A percentile compares a stretch with the other conserved stretches of the same genome.
These are phyloP conservation scores for Stentor roeselii DNA, from an alignment of 73 alveolate genomes.

Conservation along the genomic window DNA sequence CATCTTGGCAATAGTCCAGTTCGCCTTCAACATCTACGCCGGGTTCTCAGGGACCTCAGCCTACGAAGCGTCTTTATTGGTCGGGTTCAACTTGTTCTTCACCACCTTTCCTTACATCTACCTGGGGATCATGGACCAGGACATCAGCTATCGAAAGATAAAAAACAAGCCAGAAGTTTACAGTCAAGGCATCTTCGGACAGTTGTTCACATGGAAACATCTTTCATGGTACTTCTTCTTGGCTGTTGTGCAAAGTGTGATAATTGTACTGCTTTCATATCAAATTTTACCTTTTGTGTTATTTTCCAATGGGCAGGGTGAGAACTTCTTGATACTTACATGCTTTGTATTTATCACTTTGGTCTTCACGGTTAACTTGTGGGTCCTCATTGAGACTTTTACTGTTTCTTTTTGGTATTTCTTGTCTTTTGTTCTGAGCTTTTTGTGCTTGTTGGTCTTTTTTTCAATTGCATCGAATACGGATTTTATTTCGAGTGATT, in stretches of 20 bases:
- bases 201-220: not conserved
- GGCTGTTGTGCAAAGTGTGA: not conserved
- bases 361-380: not conserved
- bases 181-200: not conserved
- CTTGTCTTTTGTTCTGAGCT: not conserved
- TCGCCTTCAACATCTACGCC: constrained; percentile 71
- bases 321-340: not conserved
- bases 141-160: not conserved
- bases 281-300: not conserved
- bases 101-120: constrained; percentile 82
- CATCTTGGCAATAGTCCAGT: constrained; percentile 57
- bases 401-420: not conserved
- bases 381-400: not conserved
- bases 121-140: constrained; percentile 48
- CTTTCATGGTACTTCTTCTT: not conserved
- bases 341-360: not conserved
- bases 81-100: constrained; percentile 81
- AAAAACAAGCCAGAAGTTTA: not conserved
- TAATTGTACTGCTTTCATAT: not conserved
- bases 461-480: not conserved
- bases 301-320: not conserved
- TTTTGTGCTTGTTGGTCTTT: not conserved
- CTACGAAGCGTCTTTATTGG: constrained; percentile 80
- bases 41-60: constrained; percentile 87
- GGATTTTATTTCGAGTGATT: not conserved